Conservation (phyloP, 148 eudicot species). For the Camellia japonica region DNA sequence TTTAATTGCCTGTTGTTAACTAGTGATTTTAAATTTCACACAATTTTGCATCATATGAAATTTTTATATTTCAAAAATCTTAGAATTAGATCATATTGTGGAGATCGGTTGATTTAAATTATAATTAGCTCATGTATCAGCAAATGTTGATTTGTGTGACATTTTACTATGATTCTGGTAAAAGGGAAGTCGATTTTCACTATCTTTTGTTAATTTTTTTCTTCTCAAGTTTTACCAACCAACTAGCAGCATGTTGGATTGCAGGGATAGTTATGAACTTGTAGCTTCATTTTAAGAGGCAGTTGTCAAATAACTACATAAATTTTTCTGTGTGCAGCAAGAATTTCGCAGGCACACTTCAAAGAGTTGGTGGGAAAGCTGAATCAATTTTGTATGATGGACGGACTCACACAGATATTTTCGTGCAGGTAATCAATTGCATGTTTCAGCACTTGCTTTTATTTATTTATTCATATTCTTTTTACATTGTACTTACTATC, state of each 20-base stretch:
- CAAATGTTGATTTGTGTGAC: no score
- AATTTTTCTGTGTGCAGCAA: conserved; percentile 38
- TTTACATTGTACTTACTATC: not conserved
- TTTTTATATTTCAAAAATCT: no score
- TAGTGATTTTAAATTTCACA: no score
- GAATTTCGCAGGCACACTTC: conserved; percentile 72
- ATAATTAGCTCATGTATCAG: no score
- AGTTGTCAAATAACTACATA: not conserved
- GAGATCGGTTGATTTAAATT: no score
- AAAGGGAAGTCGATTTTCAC: not conserved
- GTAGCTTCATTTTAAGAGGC: not conserved
- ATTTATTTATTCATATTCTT: not conserved
- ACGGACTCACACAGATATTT: conserved; percentile 91
- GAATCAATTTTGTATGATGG: conserved; percentile 75
- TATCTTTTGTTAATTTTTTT: not conserved
- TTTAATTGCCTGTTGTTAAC: no score
- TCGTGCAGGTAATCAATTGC: conserved; percentile 66
- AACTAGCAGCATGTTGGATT: not conserved
- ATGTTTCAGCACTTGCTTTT: no score
- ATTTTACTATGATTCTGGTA: no score
- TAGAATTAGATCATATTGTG: no score
- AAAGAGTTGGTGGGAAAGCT: conserved; percentile 73
- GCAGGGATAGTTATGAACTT: not conserved
- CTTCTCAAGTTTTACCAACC: not conserved
- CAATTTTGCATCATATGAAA: no score